Conservation (phyloP, 2,329 filamentous ascomycete species). For the Penicillium capsulatum region DNA sequence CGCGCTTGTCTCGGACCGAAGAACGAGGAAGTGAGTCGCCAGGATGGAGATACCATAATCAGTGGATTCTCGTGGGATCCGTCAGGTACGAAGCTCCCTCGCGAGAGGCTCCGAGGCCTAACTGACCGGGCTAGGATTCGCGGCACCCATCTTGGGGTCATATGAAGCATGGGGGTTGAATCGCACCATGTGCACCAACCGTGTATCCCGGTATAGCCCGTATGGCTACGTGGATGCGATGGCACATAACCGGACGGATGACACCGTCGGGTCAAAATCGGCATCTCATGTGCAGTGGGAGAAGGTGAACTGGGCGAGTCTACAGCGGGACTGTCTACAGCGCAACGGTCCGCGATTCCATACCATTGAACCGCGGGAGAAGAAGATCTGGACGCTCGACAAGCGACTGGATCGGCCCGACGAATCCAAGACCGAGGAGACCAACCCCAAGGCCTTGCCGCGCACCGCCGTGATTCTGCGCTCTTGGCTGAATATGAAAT, state of each 20-base stretch:
- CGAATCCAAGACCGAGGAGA: background rate
- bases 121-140: conserved; percentile 4
- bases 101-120: no score
- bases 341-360: conserved; percentile 53
- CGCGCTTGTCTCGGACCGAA: no score
- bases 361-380: conserved; percentile 3
- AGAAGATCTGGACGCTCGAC: conserved; percentile 3
- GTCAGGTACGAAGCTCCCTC: no score
- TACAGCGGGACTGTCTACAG: conserved; percentile 63
- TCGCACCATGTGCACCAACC: conserved; percentile 8
- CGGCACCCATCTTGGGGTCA: conserved; percentile 11
- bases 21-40: no score
- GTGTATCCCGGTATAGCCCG: conserved; percentile 11
- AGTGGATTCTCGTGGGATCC: no score
- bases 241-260: conserved; percentile 11
- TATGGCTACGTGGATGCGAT: conserved; percentile 8
- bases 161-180: conserved; percentile 13
- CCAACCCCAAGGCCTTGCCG: conserved; percentile 21
- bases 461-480: conserved; percentile 77
- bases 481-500: conserved; percentile 77
- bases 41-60: no score
- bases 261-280: no score
- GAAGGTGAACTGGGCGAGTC: conserved; percentile 62
- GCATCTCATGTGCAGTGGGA: conserved; percentile 51
- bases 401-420: conserved; percentile 1